Conservation (phyloP, 1,139 yeast genomes). For the Ogataea hybrid region DNA sequence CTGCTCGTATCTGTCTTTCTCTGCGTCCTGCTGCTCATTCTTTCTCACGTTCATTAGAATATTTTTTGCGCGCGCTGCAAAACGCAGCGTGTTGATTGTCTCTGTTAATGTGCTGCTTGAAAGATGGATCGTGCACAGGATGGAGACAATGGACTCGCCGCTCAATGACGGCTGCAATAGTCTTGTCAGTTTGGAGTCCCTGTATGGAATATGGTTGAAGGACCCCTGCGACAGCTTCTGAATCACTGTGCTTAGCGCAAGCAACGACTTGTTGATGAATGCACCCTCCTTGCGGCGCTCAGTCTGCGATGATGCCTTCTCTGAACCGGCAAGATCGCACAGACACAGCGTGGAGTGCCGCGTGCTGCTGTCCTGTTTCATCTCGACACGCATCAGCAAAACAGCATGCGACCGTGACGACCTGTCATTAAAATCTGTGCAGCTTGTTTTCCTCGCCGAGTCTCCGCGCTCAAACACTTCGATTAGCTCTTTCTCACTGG, state of each 20-base stretch:
- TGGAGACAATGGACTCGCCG: constrained; percentile 82
- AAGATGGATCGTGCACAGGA: constrained; percentile 80
- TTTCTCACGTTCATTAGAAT: constrained; percentile 67
- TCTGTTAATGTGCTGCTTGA: constrained; percentile 63
- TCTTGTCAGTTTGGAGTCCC: constrained; percentile 90
- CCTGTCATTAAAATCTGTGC: constrained; percentile 82
- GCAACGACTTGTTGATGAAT: constrained; percentile 81
- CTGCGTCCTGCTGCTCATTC: constrained; percentile 40
- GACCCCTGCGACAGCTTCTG: constrained; percentile 60
- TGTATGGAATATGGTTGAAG: constrained; percentile 72
- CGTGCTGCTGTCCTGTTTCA: constrained; percentile 45
- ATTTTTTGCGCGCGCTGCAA: constrained; percentile 92
- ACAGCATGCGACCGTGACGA: constrained; percentile 94
- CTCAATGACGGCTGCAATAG: constrained; percentile 88
- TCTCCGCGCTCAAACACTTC: constrained; percentile 69
- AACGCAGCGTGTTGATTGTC: constrained; percentile 81
- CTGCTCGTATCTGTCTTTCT: constrained; percentile 45
- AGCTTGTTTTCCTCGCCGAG: constrained; percentile 71
- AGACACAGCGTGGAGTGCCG: constrained; percentile 68
- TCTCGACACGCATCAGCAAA: constrained; percentile 62
- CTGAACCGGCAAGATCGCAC: constrained; percentile 97
- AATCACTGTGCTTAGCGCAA: constrained; percentile 88
- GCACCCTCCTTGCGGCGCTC: constrained; percentile 93
- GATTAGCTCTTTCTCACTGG: constrained; percentile 57
- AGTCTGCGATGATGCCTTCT: constrained; percentile 76